Evolutionary conservation across 306 rosid species (phyloP), one percentile per base, ranked within the genome.

Genomic region (Elaeagnus macrophylla): DNA sequence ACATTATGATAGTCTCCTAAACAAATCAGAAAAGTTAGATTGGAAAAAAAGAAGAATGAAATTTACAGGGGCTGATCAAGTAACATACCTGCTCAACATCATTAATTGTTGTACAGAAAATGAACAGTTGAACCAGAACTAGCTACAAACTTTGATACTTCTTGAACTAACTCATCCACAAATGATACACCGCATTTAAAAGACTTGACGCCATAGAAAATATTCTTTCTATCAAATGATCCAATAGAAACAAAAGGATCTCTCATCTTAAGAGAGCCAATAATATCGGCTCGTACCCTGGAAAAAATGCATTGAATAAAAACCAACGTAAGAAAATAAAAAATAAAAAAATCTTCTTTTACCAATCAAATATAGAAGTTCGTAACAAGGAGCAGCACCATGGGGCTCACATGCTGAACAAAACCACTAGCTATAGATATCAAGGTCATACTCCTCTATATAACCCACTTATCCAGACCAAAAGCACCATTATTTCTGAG

Each of bases 41-140:
- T 11, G 42, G n/a, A 1, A 63, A 46, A 2, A 25, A 53, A 53
- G 20, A 68, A 39, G 18, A 13, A 7, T 9, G 37, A 41, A 40
- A 40, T 25, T 25, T 25, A 20, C 9, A 50, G 64, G 46, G 17
- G 49, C 44, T 51, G 39, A 41, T 38, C 38, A 50, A 25, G 64
- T 20, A n/a, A 39, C 7, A 14, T 67, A 82, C 97, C 97, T 78
- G 93, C 62, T 85, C 85, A 32, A 85, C 97, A 62, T 85, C 95
- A 70, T 78, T 89, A 65, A 85, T 75, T 70, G 95, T 85, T 37
- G 89, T 89, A 81, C 97, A 85, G 78, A 82, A 89, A 53, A 89
- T 72, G n/a, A 54, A 89, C 82, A 51, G 93, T 89, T 56, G 97
- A 85, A 77, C 81, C 81, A 64, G 82, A 71, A 59, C 58, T 75